phyloP scores from a whole-genome alignment of 331 rosid genomes.

The Saraca asoca region DNA sequence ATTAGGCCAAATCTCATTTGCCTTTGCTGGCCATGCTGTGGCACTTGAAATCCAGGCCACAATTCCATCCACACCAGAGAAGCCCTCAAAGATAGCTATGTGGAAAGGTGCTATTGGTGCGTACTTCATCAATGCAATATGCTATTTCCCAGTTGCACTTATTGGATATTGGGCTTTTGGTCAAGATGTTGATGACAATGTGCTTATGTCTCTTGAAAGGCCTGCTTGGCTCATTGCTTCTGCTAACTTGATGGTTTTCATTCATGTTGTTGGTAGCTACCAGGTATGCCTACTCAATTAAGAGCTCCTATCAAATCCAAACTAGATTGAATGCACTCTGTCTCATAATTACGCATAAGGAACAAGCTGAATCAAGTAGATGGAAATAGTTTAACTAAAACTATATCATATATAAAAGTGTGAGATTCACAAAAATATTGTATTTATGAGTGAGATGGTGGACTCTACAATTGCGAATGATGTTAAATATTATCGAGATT shows the following conservation, averaged over 20 bases:
- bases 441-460: too few species aligned
- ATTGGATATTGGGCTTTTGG: slow-evolving; percentile 90
- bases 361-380: too few species aligned
- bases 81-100: slow-evolving; percentile 78
- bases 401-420: too few species aligned
- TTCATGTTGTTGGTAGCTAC: slow-evolving; percentile 90
- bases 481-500: too few species aligned
- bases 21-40: slow-evolving; percentile 91
- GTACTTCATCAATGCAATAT: slow-evolving; percentile 70
- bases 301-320: not conserved
- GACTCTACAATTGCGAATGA: too few species aligned
- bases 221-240: slow-evolving; percentile 89
- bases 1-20: slow-evolving; percentile 81
- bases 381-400: too few species aligned
- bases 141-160: slow-evolving; percentile 89
- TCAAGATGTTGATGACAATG: slow-evolving; percentile 74
- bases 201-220: slow-evolving; percentile 58
- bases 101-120: slow-evolving; percentile 87
- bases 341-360: too few species aligned
- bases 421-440: too few species aligned
- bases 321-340: not conserved
- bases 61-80: slow-evolving; percentile 82
- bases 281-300: slow-evolving; percentile 50
- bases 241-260: slow-evolving; percentile 93
- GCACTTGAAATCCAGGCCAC: slow-evolving; percentile 92